Evolutionary conservation across 441 rosid genomes (phyloP).

Genomic region (Pelargonium australe): DNA sequence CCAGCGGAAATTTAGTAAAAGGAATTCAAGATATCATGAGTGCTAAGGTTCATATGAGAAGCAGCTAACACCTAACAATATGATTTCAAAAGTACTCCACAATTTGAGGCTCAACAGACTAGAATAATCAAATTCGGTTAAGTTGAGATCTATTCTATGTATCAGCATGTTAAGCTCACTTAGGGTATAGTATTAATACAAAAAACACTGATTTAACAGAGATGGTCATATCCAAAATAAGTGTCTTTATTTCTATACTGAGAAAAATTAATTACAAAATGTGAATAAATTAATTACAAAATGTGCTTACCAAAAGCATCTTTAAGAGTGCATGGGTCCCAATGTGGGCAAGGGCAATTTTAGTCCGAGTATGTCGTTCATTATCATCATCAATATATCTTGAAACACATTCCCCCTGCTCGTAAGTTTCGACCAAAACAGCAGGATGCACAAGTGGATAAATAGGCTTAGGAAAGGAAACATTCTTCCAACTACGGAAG

Average conservation of each 20-base stretch:
- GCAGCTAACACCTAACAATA: background rate
- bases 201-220: background rate
- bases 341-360: slow-evolving; percentile 87
- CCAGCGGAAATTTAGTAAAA: background rate
- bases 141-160: too few species aligned
- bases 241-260: background rate
- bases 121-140: background rate
- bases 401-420: slow-evolving; percentile 90
- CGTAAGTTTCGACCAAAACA: slow-evolving; percentile 95
- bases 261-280: background rate
- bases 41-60: background rate
- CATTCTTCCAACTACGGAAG: slow-evolving; percentile 94
- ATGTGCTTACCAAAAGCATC: slow-evolving; percentile 83
- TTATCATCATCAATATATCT: slow-evolving; percentile 64
- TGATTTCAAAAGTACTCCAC: background rate
- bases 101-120: background rate
- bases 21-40: background rate
- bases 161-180: too few species aligned
- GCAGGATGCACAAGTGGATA: slow-evolving; percentile 99
- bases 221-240: background rate
- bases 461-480: slow-evolving; percentile 96
- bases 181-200: background rate
- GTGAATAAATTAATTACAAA: background rate
- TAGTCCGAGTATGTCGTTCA: slow-evolving; percentile 58
- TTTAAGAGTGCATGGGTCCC: slow-evolving; percentile 98